Conservation (phyloP, 2,329 filamentous ascomycete species). For the Calonectria hawksworthii region DNA sequence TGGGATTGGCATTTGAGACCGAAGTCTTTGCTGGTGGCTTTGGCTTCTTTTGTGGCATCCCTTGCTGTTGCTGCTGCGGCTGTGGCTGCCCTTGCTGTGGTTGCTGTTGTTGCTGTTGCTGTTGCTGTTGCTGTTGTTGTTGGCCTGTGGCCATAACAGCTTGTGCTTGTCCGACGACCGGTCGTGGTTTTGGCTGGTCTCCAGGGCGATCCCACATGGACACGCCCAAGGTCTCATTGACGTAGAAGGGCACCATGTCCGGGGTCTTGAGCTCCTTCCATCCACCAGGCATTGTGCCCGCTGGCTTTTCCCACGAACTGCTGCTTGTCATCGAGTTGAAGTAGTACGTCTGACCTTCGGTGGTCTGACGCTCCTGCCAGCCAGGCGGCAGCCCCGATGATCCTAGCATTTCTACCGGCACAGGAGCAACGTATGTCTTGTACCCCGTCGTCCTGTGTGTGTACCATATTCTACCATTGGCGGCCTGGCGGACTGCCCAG, state of each 20-base stretch:
- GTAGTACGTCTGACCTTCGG: conserved; percentile 41
- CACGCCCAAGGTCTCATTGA: conserved; percentile 44
- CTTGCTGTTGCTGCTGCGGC: not conserved
- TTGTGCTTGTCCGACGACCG: not conserved
- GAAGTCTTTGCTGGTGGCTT: not conserved
- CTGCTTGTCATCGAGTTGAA: conserved; percentile 40
- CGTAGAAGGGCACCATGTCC: conserved; percentile 43
- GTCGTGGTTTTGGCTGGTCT: conserved; percentile 37
- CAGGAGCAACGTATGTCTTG: conserved; percentile 44
- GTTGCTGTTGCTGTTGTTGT: not conserved
- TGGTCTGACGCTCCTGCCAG: conserved; percentile 43
- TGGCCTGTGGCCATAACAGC: not conserved
- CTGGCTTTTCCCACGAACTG: conserved; percentile 43
- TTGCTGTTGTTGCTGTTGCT: not conserved
- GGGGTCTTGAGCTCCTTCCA: conserved; percentile 47
- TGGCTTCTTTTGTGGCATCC: not conserved
- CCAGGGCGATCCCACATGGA: conserved; percentile 48
- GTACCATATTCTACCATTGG: conserved; percentile 45
- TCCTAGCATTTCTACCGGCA: conserved; percentile 12
- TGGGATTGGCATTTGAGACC: not conserved
- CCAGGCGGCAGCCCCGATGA: conserved; percentile 37
- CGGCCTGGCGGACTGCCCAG: conserved; percentile 46
- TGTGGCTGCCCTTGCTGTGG: not conserved
- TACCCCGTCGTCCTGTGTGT: conserved; percentile 42
- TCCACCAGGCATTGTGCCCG: conserved; percentile 38